Percentiles rank a stretch among this genome's conserved stretches.
Conservation (phyloP, 192 early-diverging fungal species). For the Phlyctochytrium arcticum region DNA sequence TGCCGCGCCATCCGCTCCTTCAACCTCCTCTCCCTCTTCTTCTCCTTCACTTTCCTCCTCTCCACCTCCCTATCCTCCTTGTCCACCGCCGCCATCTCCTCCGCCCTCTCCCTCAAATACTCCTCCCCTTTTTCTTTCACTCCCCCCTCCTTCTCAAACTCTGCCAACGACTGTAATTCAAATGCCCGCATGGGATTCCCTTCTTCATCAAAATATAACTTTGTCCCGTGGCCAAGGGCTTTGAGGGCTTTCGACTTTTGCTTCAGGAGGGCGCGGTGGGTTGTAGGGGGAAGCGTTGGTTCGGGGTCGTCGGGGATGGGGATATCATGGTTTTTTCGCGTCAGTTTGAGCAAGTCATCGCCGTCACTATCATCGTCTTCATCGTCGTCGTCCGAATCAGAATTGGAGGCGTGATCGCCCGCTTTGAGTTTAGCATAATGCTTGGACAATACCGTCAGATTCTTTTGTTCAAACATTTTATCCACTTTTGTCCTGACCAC, state of each 20-base stretch:
- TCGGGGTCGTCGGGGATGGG: conserved; percentile 27
- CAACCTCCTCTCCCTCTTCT: conserved; percentile 45
- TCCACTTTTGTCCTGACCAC: conserved; percentile 79
- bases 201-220: conserved; percentile 89
- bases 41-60: conserved; percentile 64
- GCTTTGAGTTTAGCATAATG: conserved; percentile 88
- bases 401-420: conserved; percentile 11
- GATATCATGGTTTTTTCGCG: conserved; percentile 73
- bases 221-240: conserved; percentile 63
- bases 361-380: conserved; percentile 57
- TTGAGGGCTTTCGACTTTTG: conserved; percentile 70
- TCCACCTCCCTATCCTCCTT: conserved; percentile 67
- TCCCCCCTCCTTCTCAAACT: conserved; percentile 73
- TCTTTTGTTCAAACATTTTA: conserved; percentile 90
- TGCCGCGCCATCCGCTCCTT: conserved; percentile 29
- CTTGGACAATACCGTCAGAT: conserved; percentile 82
- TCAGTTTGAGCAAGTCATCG: conserved; percentile 80
- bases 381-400: conserved; percentile 1
- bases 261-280: conserved; percentile 42
- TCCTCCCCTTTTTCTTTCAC: conserved; percentile 61
- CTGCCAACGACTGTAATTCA: conserved; percentile 74
- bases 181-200: conserved; percentile 71
- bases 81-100: conserved; percentile 68
- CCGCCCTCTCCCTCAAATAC: conserved; percentile 71
- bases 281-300: conserved; percentile 5